Evolutionary conservation across 2,329 filamentous ascomycete species (phyloP), one percentile per base, ranked within the genome.

Genomic region (Monilinia vaccinii-corymbosi): DNA sequence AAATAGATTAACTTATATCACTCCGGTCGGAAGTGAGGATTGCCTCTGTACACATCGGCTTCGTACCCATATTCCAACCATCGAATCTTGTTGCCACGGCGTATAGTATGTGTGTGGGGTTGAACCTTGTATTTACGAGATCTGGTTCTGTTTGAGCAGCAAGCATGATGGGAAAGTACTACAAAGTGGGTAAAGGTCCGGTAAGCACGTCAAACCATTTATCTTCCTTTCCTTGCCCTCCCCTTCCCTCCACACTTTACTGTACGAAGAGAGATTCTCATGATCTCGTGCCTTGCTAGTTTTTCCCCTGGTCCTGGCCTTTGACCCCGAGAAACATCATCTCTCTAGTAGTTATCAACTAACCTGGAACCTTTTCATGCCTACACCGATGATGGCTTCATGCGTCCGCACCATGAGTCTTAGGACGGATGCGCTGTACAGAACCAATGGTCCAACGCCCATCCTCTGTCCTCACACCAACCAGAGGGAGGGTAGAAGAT

Each of bases 251-350:
- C 36, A 18, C 14, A 14, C 28, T 28, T 6, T 31, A 47, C 45
- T 42, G 50, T 42, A 53, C 38, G 13, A 48, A 42, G 32, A 49
- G 34, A 57, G 16, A 11, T 23, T 28, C 32, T 50, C 44, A 31
- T 40, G 55, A 50, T 58, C 55, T 51, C 55, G 45, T 58, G 55
- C 55, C 55, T 51, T 58, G 34, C 44, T 50, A 58, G 55, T 50
- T 50, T 58, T 49, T 32, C 46, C 42, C 55, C 47, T 58, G 55
- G 45, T 21, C 42, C 21, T 45, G 42, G 23, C 42, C 42, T 21
- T 21, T 45, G 42, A 36, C 34, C 34, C 34, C 13, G 8, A 36
- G 13, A 23, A 25, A 11, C 25, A 45, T 45, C 21, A 25, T 45
- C 25, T 25, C 6, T 45, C 21, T 14, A 45, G 9, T n/a, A 28